A percentile compares a stretch with the other conserved stretches of the same genome.
These are phyloP conservation scores for Aureobasidium sp. DNA, from an alignment of 2,329 filamentous ascomycete genomes.

Conservation along the genomic window DNA sequence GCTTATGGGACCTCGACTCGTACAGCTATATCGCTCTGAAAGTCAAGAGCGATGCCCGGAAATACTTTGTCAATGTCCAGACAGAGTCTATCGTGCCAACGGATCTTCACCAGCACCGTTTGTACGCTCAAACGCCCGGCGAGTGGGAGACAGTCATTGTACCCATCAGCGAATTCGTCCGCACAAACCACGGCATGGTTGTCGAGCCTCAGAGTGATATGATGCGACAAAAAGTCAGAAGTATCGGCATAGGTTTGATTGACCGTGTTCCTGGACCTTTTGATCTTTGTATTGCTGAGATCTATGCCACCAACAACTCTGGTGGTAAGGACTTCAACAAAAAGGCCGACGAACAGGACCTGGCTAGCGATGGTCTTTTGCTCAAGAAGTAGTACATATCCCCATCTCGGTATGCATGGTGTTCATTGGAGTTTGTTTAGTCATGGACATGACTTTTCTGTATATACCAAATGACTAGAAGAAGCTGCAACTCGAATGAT, in stretches of 20 bases:
- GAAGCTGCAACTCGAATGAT: neutral
- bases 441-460: neutral
- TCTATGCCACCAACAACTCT: conserved; percentile 80
- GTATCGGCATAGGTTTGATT: conserved; percentile 79
- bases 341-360: conserved; percentile 13
- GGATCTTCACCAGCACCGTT: conserved; percentile 90
- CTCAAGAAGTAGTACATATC: neutral
- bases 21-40: conserved; percentile 83
- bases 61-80: conserved; percentile 93
- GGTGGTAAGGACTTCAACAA: conserved; percentile 29
- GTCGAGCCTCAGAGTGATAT: conserved; percentile 91
- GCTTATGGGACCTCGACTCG: conserved; percentile 82
- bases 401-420: neutral
- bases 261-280: conserved; percentile 85
- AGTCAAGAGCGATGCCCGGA: conserved; percentile 81
- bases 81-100: conserved; percentile 88
- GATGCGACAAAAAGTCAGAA: conserved; percentile 75
- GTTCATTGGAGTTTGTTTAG: neutral
- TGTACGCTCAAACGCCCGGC: conserved; percentile 71
- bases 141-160: conserved; percentile 95
- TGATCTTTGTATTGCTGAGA: conserved; percentile 72
- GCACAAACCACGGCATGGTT: conserved; percentile 86
- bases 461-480: neutral
- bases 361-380: conserved; percentile 4
- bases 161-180: conserved; percentile 85